Conservation (phyloP, 2,329 filamentous ascomycete species). For the Rutstroemia sp. region DNA sequence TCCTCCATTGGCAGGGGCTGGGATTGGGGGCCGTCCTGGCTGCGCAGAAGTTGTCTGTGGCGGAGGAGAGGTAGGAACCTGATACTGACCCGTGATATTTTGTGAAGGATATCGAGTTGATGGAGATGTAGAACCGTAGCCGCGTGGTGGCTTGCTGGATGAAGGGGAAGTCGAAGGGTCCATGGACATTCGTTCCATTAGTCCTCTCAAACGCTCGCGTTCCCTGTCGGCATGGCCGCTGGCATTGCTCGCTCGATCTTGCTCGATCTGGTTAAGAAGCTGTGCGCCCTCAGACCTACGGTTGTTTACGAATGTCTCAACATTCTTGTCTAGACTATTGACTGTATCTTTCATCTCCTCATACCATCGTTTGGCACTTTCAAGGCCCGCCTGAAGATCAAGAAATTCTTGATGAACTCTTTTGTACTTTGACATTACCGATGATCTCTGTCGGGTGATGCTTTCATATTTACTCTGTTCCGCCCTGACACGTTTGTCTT, state of each 20-base stretch:
- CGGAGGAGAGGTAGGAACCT: conserved; percentile 47
- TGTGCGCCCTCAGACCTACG: conserved; percentile 84
- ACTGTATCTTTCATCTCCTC: conserved; percentile 93
- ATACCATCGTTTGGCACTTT: conserved; percentile 89
- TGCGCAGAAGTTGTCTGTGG: conserved; percentile 29
- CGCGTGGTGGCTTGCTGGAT: conserved; percentile 30
- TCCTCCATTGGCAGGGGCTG: conserved; percentile 33
- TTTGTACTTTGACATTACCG: conserved; percentile 81
- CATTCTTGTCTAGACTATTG: conserved; percentile 87
- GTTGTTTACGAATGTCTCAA: conserved; percentile 95
- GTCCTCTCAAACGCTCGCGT: conserved; percentile 72
- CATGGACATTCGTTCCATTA: conserved; percentile 96
- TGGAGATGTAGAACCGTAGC: conserved; percentile 31
- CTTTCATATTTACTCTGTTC: conserved; percentile 94
- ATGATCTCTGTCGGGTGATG: conserved; percentile 73
- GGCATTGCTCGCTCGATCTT: conserved; percentile 26
- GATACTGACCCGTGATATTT: conserved; percentile 51
- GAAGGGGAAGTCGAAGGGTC: conserved; percentile 47
- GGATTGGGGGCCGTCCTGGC: conserved; percentile 37
- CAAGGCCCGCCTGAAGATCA: conserved; percentile 77
- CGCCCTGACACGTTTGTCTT: conserved; percentile 86
- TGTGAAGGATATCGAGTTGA: conserved; percentile 44
- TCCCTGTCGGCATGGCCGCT: conserved; percentile 59
- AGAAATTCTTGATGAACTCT: conserved; percentile 88
- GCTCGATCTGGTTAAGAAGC: conserved; percentile 69